Conservation (phyloP, 2,329 filamentous ascomycete genomes). For the Hypoxylon sp. region DNA sequence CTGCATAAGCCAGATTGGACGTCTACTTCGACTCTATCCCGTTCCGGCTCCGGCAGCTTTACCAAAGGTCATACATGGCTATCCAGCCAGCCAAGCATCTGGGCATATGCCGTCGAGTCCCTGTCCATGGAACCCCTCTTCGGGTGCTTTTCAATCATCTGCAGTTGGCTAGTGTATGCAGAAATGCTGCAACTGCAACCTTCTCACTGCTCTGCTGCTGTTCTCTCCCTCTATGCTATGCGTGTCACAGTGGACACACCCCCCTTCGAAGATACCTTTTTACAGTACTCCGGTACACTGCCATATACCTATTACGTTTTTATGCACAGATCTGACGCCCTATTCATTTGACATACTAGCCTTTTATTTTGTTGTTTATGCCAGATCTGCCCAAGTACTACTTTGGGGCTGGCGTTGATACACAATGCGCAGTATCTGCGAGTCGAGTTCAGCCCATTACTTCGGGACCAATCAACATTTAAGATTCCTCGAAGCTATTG, state of each 20-base stretch:
- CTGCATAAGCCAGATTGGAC: constrained; percentile 39
- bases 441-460: constrained; percentile 34
- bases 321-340: constrained; percentile 17
- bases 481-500: constrained; percentile 24
- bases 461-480: constrained; percentile 40
- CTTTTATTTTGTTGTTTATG: constrained; percentile 12
- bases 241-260: constrained; percentile 8
- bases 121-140: constrained; percentile 42
- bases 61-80: constrained; percentile 19
- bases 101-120: constrained; percentile 22
- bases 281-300: constrained; percentile 17
- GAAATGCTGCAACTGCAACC: constrained; percentile 24
- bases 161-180: constrained; percentile 26
- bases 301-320: constrained; percentile 19
- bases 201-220: constrained; percentile 23
- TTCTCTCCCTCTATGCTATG: constrained; percentile 8
- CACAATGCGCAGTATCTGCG: constrained; percentile 33
- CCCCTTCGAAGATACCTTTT: not conserved
- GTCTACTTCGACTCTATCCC: constrained; percentile 26
- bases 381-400: constrained; percentile 32
- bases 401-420: constrained; percentile 30
- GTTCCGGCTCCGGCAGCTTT: constrained; percentile 38
- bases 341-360: constrained; percentile 17
- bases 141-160: constrained; percentile 35
- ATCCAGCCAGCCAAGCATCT: constrained; percentile 33